These are phyloP conservation scores for Talaromyces sp. DNA, from an alignment of 2,329 filamentous ascomycete genomes.

Conservation along the genomic window DNA sequence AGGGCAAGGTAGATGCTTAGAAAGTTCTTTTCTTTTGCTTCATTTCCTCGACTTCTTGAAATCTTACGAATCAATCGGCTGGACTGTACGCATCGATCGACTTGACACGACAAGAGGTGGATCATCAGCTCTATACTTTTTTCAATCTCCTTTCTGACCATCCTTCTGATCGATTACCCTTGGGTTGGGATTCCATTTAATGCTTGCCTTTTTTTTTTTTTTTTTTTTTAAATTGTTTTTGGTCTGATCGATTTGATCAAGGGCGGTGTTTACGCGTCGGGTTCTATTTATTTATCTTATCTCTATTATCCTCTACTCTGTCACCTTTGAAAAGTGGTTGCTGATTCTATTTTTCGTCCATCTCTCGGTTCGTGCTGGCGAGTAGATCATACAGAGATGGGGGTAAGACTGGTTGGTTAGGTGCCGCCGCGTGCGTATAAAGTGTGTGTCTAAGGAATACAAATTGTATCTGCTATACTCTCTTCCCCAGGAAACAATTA, in stretches of 20 bases:
- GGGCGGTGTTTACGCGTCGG: constrained; percentile 14
- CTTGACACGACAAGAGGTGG: not conserved
- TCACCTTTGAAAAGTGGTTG: not conserved
- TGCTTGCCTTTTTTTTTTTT: constrained; percentile 23
- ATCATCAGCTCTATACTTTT: not conserved
- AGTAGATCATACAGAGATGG: not conserved
- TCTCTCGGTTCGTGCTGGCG: not conserved
- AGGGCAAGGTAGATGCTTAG: constrained; percentile 52
- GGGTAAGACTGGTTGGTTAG: not conserved
- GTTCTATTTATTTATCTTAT: not conserved
- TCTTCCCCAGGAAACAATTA: not conserved
- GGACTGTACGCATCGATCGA: not conserved
- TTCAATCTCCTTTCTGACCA: not conserved
- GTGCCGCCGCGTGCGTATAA: constrained; percentile 1
- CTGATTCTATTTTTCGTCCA: not conserved
- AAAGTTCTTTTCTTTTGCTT: constrained; percentile 22
- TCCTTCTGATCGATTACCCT: constrained; percentile 7
- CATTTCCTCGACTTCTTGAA: constrained; percentile 12
- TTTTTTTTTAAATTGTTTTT: constrained; percentile 24
- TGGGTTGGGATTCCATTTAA: constrained; percentile 14
- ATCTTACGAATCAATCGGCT: not conserved
- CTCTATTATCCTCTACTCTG: constrained; percentile 4
- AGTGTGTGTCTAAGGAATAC: constrained; percentile 3
- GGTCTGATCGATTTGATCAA: constrained; percentile 12
- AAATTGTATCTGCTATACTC: not conserved